Conservation (phyloP, 441 rosid genomes). For the Bruguiera hainesii region DNA sequence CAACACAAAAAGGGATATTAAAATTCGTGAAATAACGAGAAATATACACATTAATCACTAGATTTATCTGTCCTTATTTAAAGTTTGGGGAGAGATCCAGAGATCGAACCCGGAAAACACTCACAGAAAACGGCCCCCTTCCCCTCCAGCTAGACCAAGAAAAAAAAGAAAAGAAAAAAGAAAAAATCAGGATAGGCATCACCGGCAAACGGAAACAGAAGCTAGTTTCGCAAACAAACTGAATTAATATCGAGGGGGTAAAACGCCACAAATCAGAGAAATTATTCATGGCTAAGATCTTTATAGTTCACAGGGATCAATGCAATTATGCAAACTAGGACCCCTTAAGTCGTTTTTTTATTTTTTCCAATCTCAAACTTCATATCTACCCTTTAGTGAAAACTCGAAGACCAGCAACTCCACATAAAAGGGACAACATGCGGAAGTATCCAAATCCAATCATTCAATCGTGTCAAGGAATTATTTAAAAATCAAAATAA, state of each 20-base stretch:
- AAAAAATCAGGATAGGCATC: too few species aligned
- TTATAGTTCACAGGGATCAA: conserved; percentile 2
- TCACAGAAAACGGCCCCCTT: too few species aligned
- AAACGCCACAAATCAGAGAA: conserved; percentile 9
- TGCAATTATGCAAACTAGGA: conserved; percentile 1
- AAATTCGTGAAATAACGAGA: not conserved
- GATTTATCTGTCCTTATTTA: too few species aligned
- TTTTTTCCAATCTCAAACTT: conserved; percentile 18
- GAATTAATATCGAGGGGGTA: not conserved
- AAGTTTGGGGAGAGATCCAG: too few species aligned
- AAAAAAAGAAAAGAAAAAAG: too few species aligned
- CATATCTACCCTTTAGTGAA: not conserved
- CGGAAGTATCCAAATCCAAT: conserved; percentile 5
- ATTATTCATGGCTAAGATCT: not conserved
- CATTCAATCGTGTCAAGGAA: not conserved
- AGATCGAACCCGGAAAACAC: too few species aligned
- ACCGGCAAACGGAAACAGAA: too few species aligned
- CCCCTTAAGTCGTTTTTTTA: too few species aligned
- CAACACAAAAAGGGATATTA: not conserved
- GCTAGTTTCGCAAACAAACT: not conserved
- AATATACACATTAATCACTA: too few species aligned
- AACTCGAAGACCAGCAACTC: conserved; percentile 14
- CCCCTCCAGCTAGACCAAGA: too few species aligned
- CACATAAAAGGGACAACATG: not conserved
- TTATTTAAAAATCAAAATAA: not conserved